Conservation (phyloP, 495 filamentous ascomycete species). For the Apodospora peruviana region DNA sequence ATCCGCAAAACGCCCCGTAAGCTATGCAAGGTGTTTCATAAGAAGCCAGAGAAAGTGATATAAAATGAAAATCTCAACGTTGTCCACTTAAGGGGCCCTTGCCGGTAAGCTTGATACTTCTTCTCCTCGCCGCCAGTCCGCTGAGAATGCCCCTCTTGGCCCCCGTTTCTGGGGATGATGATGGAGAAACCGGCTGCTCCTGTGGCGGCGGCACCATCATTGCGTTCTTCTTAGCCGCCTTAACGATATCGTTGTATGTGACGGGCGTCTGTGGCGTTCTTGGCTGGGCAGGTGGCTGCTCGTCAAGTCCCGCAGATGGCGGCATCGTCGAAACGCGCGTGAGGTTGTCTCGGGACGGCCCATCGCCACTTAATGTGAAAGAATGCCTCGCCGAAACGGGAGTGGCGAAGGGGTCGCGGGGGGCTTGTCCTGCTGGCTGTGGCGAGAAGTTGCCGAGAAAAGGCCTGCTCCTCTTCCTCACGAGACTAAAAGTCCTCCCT, state of each 20-base stretch:
- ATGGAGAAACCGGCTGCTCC: conserved; percentile 10
- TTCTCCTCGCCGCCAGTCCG: conserved; percentile 33
- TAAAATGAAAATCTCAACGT: background rate
- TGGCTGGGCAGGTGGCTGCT: conserved; percentile 6
- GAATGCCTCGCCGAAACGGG: background rate
- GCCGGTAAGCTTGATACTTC: conserved; percentile 31
- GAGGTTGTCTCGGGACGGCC: background rate
- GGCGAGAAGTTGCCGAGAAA: conserved; percentile 21
- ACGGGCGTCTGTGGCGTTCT: conserved; percentile 27
- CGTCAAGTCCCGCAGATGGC: conserved; percentile 13
- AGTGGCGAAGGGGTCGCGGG: background rate
- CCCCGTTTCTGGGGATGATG: conserved; percentile 17
- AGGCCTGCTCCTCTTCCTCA: conserved; percentile 41
- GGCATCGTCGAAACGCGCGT: background rate
- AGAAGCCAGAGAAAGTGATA: background rate
- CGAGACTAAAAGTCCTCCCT: conserved; percentile 39
- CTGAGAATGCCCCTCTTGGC: conserved; percentile 35
- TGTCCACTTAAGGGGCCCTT: conserved; percentile 1
- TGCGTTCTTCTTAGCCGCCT: conserved; percentile 30
- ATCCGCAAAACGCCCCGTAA: background rate
- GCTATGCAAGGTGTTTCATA: background rate
- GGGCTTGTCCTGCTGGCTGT: background rate
- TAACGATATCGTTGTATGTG: conserved; percentile 35
- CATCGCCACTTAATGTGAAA: background rate
- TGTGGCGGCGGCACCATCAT: conserved; percentile 17